Conservation (phyloP, 257 asterid genomes). For the Coffea canephora region DNA sequence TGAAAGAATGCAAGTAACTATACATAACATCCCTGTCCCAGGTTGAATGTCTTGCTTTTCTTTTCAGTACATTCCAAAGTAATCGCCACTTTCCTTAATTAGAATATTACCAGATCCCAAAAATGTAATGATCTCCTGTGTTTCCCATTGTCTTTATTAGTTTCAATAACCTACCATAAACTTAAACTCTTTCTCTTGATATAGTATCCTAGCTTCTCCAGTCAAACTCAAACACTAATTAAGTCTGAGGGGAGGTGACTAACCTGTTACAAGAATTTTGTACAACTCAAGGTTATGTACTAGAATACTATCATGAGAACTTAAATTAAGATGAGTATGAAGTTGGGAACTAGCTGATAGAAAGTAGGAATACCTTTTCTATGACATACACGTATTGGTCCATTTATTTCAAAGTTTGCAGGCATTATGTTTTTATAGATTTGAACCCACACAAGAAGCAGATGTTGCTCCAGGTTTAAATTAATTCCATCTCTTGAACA, state of each 20-base stretch:
- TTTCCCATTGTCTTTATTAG: neutral
- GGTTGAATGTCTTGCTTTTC: too few relatives aligned
- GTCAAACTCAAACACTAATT: neutral
- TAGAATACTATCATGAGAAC: neutral
- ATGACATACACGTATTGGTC: neutral
- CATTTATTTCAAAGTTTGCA: neutral
- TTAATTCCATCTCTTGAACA: neutral
- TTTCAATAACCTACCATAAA: neutral
- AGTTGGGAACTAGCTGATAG: neutral
- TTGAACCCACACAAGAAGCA: too few relatives aligned
- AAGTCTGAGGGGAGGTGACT: neutral
- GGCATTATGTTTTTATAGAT: neutral
- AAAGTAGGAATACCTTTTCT: neutral
- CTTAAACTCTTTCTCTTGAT: neutral
- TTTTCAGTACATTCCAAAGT: neutral
- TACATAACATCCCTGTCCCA: neutral
- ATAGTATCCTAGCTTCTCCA: neutral
- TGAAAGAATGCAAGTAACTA: neutral
- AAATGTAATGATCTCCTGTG: neutral
- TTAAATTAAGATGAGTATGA: neutral
- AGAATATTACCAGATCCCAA: neutral
- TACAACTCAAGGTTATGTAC: neutral
- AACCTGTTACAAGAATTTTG: neutral
- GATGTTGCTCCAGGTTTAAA: too few relatives aligned
- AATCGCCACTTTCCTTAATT: neutral